phyloP scores from a whole-genome alignment of 2,329 filamentous ascomycete species.

The Colletotrichum truncatum region DNA sequence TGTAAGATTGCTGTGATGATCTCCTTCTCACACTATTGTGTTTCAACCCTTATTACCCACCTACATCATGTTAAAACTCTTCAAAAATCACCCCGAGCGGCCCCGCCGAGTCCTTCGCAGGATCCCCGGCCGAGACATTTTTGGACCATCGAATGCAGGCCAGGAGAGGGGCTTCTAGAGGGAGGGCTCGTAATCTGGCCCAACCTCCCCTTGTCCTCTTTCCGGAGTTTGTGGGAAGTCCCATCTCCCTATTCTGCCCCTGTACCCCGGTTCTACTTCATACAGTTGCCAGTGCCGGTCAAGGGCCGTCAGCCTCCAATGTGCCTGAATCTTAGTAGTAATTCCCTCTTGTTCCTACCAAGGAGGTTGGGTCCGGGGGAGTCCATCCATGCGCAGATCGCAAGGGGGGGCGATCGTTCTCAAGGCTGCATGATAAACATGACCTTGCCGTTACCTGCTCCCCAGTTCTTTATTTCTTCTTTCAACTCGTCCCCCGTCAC shows the following conservation, averaged over 20 bases:
- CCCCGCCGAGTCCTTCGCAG: background rate
- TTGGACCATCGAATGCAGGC: background rate
- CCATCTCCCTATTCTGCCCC: conserved; percentile 9
- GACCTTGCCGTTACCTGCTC: conserved; percentile 16
- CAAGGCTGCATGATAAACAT: conserved; percentile 31
- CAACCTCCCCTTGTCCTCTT: conserved; percentile 9
- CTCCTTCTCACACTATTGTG: conserved; percentile 6
- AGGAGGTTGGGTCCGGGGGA: background rate
- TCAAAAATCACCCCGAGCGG: conserved; percentile 1
- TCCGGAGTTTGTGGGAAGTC: conserved; percentile 2
- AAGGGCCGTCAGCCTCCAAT: background rate
- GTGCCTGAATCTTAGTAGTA: background rate
- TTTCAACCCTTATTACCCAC: conserved; percentile 21
- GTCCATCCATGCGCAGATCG: conserved; percentile 26
- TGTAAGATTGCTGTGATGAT: background rate
- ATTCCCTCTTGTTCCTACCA: background rate
- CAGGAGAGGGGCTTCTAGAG: background rate
- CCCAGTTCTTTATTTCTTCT: conserved; percentile 22
- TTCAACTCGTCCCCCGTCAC: conserved; percentile 9
- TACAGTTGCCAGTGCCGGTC: background rate
- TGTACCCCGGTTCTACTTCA: background rate
- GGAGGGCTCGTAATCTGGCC: conserved; percentile 8
- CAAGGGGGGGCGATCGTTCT: conserved; percentile 17
- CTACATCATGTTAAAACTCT: conserved; percentile 19
- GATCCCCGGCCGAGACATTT: conserved; percentile 11